These are phyloP conservation scores for Ogataea paradorogensis DNA, from an alignment of 805 yeast species.

Conservation along the genomic window DNA sequence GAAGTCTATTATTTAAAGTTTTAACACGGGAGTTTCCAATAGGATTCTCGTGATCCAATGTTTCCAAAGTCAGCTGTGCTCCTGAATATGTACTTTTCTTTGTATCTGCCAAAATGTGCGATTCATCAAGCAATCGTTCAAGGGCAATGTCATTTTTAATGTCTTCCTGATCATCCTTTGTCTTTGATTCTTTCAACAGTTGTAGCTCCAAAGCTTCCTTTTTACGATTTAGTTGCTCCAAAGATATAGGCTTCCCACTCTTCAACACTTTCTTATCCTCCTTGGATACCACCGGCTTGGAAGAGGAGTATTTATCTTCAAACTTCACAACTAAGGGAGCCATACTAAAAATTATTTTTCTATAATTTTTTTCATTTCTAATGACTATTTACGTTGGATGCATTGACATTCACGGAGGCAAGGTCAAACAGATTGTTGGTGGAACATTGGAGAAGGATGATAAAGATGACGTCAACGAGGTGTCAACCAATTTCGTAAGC, in stretches of 20 bases:
- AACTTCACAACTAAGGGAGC: conserved; percentile 50
- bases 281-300: conserved; percentile 36
- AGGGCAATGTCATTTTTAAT: conserved; percentile 68
- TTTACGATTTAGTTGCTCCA: conserved; percentile 38
- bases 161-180: conserved; percentile 47
- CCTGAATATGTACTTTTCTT: conserved; percentile 48
- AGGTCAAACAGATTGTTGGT: conserved; percentile 96
- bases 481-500: conserved; percentile 77
- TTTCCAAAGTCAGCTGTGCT: conserved; percentile 62
- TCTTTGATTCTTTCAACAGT: conserved; percentile 24
- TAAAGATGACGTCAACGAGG: conserved; percentile 37
- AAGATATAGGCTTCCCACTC: conserved; percentile 60
- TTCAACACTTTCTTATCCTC: conserved; percentile 51
- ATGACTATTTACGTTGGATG: conserved; percentile 94
- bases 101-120: conserved; percentile 55
- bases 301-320: conserved; percentile 34
- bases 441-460: conserved; percentile 71
- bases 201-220: conserved; percentile 33
- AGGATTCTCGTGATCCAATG: conserved; percentile 58
- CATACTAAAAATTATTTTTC: conserved; percentile 13
- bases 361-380: conserved; percentile 2
- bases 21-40: conserved; percentile 68
- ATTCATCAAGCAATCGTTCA: conserved; percentile 66
- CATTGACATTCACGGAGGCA: conserved; percentile 91
- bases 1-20: conserved; percentile 57